Evolutionary conservation across 1,139 yeast species (phyloP), one percentile per base, ranked within the genome.

Genomic region (Scheffersomyces segobiensis): DNA sequence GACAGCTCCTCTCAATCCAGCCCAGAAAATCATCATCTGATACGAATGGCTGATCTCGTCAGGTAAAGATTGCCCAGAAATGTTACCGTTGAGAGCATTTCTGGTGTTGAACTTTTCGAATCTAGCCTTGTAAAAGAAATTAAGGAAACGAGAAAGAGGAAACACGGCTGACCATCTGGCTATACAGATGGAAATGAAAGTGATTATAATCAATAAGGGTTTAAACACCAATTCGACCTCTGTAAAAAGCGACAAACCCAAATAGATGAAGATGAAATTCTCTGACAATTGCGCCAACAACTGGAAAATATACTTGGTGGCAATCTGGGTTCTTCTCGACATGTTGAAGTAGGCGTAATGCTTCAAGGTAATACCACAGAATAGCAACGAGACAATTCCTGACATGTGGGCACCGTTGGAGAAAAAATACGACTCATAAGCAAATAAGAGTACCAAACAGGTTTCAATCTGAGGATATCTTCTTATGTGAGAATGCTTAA

Each of bases 1-100:
- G 47, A 96, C 99, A 0, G 99, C 99, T 60, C 99, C 99, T 69
- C 99, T 83, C 60, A 96, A 80, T 5, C 99, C 99, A 1, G 99
- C 99, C 99, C 99, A 96, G 74, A 96, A 96, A 53, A 96, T 91
- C 99, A 96, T 95, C 92, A 93, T 92, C 75, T 96, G 99, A 73
- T 96, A 96, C 60, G 91, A 92, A 66, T 92, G 96, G 22, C 97
- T 95, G 60, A 96, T 93, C 74, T 93, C 98, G 66, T 93, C 98
- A 1, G 91, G 89, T n/a, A 81, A 75, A 5, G 83, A 71, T 48
- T 78, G 75, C 6, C 73, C 67, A 1, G 79, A 67, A 49, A 81
- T 73, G 18, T 82, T 82, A 26, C 81, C 83, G 55, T 72, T 71
- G 54, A 78, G 62, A 22, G 78, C 76, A 21, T 66, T 66, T 60